Base-by-base conservation (phyloP, 208 protist species). In the Trypanosoma platydactyli region DNA sequence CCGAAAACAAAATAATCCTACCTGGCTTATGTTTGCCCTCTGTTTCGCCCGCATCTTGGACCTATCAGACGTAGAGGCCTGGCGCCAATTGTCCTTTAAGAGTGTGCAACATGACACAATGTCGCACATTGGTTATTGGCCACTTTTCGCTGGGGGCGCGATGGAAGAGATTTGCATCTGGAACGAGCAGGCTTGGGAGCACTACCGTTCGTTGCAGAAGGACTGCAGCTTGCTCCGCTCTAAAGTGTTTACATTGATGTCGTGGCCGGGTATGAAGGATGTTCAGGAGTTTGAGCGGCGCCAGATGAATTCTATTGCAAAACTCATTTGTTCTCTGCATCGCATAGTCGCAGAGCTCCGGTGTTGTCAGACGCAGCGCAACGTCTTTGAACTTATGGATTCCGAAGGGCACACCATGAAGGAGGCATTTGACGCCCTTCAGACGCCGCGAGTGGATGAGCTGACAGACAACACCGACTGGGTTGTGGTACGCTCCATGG, bases 81-180 rank as follows among this genome's bases (percentile, higher is more conserved):
- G 78, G 45, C 79, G 81, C 52, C 86, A 94, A 66, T 77, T 95
- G 55, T 70, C 80, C 42, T 93, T 95, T 57, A 89, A 91, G 61
- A 88, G 78, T 71, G 76, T 95, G 20, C 90, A 95, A 77, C 80
- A 81, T 46, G 90, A 95, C 68, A 92, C 87, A n/a, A 95, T 95
- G 90, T 76, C 79, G 11, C 90, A 95, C 64, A 51, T 93, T 46
- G 86, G 90, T 13, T 95, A 91, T 75, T 91, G 83, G 86, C 80
- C 90, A 22, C 63, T 95, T 61, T 53, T 88, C 16, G 44, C 45
- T 5, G 83, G 81, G 5, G 61, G 83, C n/a, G 84, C 82, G 12
- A 35, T 92, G 46, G 76, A 79, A 11, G 87, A 90, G 50, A 30
- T 89, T 6, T 71, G 57, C 44, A 51, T 63, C 35, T 95, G 86